Evolutionary conservation across 495 filamentous ascomycete genomes (phyloP).

Genomic region (Ascobolus immersus): DNA sequence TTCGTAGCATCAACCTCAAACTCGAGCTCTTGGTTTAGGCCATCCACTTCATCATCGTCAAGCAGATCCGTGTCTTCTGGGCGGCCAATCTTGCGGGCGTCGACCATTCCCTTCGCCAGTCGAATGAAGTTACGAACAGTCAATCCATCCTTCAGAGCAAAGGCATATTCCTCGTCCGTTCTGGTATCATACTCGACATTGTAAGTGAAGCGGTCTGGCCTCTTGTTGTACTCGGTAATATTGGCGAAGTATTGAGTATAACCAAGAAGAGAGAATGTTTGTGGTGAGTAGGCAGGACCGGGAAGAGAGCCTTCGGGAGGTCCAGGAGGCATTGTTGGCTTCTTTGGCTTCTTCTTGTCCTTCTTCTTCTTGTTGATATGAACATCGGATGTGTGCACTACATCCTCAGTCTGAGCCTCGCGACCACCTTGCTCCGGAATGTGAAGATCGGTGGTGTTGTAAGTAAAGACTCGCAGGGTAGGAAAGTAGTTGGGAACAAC

Average conservation of each 20-base stretch:
- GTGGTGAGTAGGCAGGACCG: constrained; percentile 76
- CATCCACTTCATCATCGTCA: too few relatives aligned
- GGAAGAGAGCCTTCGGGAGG: constrained; percentile 49
- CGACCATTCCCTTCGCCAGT: constrained; percentile 49
- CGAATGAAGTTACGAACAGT: constrained; percentile 60
- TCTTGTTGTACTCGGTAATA: constrained; percentile 51
- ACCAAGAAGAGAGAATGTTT: constrained; percentile 45
- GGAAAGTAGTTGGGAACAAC: constrained; percentile 87
- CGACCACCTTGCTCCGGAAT: neutral
- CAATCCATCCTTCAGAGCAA: constrained; percentile 53
- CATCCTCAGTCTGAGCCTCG: neutral
- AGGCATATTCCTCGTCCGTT: constrained; percentile 46
- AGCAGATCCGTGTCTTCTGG: neutral
- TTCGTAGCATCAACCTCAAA: constrained; percentile 17
- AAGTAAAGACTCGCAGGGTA: constrained; percentile 62
- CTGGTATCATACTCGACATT: constrained; percentile 70
- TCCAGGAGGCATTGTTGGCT: constrained; percentile 35
- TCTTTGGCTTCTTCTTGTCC: constrained; percentile 30
- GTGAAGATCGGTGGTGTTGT: constrained; percentile 42
- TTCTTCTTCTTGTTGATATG: constrained; percentile 20
- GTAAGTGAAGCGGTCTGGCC: constrained; percentile 31
- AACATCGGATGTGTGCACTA: neutral
- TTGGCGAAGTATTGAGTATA: constrained; percentile 90
- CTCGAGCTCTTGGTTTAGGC: constrained; percentile 3
- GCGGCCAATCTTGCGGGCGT: constrained; percentile 9